Evolutionary conservation across 2,329 filamentous ascomycete genomes (phyloP), one percentile per base, ranked within the genome.

Genomic region (Dactylellina haptotyla): DNA sequence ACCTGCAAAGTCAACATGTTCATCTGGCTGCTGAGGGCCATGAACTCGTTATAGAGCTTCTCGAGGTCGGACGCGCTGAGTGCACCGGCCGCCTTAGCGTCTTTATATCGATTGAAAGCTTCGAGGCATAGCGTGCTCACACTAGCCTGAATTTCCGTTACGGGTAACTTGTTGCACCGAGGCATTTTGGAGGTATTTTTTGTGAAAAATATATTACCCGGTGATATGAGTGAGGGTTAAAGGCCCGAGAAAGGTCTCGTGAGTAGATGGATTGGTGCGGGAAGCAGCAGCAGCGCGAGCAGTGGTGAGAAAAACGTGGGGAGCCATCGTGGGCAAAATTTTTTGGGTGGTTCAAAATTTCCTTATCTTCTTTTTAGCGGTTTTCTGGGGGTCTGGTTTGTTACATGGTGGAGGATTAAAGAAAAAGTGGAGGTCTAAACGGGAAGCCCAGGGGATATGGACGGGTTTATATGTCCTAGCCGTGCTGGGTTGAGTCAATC

Each of bases 51-150:
- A 37, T 72, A 65, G 14, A 72, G 46, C 1, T 18, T 30, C 12
- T 65, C 51, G 2, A 72, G 46, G 4, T 72, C 67, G 26, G 20
- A 28, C 28, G n/a, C 45, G 34, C n/a, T 61, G 18, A 64, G 20
- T 1, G 28, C 8, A 16, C 67, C 67, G 12, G 54, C 37, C 8
- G 67, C 59, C 39, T 72, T 72, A 53, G 67, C 67, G 53, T 25
- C 28, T 25, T 72, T 72, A 59, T 72, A 72, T 20, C 61, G 59
- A 39, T 56, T 72, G 23, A 72, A 56, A 46, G 67, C 67, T 2
- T 64, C 59, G 10, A 72, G 67, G 67, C 67, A 72, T 45, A 72
- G 67, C 59, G 67, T 65, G 67, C 67, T 56, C 30, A 72, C 67
- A 59, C 67, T 72, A 46, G 67, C 67, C 67, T 72, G 67, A 4